Percentiles rank a stretch among this genome's conserved stretches.
These are phyloP conservation scores for Gynostemma pentaphyllum DNA, from an alignment of 306 rosid genomes.

Conservation along the genomic window DNA sequence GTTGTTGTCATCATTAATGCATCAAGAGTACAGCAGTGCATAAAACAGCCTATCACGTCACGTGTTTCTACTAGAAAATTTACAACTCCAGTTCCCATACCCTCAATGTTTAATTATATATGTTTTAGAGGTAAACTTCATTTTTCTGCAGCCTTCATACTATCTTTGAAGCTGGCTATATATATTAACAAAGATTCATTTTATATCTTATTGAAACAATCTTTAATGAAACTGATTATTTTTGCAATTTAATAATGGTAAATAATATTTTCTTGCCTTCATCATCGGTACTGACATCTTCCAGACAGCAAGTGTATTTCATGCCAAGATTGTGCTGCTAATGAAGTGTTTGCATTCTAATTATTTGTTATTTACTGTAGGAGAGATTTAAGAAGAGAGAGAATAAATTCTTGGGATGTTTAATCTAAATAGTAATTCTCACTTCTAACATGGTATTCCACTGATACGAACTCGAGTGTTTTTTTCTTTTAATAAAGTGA, in stretches of 20 bases:
- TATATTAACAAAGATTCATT: neutral
- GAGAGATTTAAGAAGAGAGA: neutral
- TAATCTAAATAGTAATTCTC: neutral
- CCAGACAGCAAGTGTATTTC: neutral
- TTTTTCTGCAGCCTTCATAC: neutral
- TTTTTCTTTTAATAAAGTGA: constrained; percentile 6
- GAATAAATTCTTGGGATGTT: neutral
- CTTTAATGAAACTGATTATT: neutral
- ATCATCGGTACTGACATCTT: neutral
- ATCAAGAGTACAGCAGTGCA: neutral
- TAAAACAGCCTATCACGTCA: neutral
- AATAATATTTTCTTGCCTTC: neutral
- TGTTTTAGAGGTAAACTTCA: neutral
- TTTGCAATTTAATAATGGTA: neutral
- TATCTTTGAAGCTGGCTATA: neutral
- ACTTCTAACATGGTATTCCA: neutral
- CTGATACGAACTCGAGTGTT: neutral
- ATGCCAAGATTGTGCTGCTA: neutral
- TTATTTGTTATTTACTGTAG: neutral
- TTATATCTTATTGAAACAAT: neutral
- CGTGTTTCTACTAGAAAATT: neutral
- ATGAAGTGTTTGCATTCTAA: neutral
- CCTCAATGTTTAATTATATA: neutral
- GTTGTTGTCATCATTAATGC: neutral
- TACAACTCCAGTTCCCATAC: neutral